Evolutionary conservation across 2,329 filamentous ascomycete species (phyloP).

Genomic region (Scedosporium minutisporum): DNA sequence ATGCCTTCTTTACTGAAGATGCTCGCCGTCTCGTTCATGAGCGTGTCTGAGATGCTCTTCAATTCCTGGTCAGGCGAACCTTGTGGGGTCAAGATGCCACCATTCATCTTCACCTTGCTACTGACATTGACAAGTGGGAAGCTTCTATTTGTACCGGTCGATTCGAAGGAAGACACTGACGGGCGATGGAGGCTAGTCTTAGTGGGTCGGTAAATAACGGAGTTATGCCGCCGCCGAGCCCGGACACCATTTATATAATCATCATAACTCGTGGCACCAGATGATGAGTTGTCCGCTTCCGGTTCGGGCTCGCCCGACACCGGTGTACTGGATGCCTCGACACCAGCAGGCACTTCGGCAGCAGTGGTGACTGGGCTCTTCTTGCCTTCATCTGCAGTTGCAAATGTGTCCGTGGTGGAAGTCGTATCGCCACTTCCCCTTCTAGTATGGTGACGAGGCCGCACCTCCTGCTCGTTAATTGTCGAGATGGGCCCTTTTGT

Average conservation of each 20-base stretch:
- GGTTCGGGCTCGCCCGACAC: background rate
- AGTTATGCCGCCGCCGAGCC: constrained; percentile 15
- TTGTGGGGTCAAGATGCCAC: constrained; percentile 36
- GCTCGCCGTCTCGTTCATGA: constrained; percentile 38
- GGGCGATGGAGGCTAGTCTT: constrained; percentile 38
- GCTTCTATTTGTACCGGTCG: constrained; percentile 48
- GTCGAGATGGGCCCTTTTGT: constrained; percentile 36
- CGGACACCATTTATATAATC: constrained; percentile 11
- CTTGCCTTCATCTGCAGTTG: constrained; percentile 43
- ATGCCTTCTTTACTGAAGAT: constrained; percentile 25
- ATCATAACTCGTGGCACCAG: constrained; percentile 13
- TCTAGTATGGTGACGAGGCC: constrained; percentile 17
- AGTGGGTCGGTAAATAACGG: constrained; percentile 32
- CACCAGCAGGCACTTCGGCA: constrained; percentile 14
- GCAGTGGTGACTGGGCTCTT: constrained; percentile 23
- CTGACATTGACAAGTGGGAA: constrained; percentile 47
- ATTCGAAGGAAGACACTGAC: constrained; percentile 47
- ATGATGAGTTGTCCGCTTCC: background rate
- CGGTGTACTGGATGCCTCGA: background rate
- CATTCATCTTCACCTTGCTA: constrained; percentile 32
- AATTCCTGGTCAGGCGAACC: constrained; percentile 41
- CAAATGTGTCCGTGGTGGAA: constrained; percentile 45
- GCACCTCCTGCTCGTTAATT: constrained; percentile 15
- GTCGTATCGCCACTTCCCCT: constrained; percentile 39
- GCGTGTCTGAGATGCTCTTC: constrained; percentile 34